Conservation (phyloP, 345 rosid species). For the Eucalyptus erythrocorys region DNA sequence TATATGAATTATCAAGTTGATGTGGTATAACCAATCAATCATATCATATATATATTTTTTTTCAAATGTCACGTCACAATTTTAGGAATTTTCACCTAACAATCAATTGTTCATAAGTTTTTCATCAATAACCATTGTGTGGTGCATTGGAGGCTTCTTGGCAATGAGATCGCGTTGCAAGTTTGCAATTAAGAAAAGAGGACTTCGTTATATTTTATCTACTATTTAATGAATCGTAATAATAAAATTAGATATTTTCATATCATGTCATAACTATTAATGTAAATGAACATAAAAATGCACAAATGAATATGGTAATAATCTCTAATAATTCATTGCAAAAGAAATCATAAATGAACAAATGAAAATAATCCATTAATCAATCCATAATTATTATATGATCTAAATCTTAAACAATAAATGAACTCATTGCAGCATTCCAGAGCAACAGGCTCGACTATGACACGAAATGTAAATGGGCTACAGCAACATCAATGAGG, state of each 20-base stretch:
- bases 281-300: neutral
- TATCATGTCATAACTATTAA: neutral
- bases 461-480: neutral
- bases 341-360: neutral
- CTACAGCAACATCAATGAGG: neutral
- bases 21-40: neutral
- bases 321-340: neutral
- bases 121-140: neutral
- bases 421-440: neutral
- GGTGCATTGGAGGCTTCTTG: neutral
- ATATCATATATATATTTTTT: neutral
- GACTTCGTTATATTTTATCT: neutral
- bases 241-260: neutral
- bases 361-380: neutral
- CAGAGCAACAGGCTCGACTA: fast-evolving
- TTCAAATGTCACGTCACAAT: fast-evolving
- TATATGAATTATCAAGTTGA: neutral
- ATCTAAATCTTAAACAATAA: neutral
- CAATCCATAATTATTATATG: neutral
- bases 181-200: neutral
- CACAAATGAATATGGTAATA: fast-evolving
- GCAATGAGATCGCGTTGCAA: neutral
- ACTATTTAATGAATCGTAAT: fast-evolving
- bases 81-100: neutral
- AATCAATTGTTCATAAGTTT: fast-evolving